These are phyloP conservation scores for Steccherinum ochraceum DNA, from an alignment of 768 basidiomycete species.

Conservation along the genomic window DNA sequence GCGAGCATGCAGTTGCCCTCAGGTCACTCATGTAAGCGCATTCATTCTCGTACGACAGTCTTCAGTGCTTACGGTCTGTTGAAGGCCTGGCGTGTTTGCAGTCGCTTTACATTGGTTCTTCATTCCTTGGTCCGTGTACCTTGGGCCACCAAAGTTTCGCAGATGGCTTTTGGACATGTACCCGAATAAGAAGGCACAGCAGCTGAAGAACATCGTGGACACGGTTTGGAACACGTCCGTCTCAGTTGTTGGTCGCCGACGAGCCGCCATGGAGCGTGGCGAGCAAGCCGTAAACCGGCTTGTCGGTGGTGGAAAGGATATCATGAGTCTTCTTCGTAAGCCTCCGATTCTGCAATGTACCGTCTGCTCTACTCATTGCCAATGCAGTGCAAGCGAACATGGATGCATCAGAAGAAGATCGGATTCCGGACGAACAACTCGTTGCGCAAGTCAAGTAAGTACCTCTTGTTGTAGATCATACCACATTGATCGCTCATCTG, in stretches of 20 bases:
- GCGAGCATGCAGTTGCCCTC: slow-evolving; percentile 19
- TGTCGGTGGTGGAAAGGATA: slow-evolving; percentile 19
- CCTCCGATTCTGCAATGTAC: not conserved
- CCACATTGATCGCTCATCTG: not conserved
- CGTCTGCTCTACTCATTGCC: too few species aligned
- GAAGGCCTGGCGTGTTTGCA: not conserved
- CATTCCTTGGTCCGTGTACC: not conserved
- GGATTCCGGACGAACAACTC: slow-evolving; percentile 18
- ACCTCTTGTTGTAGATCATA: not conserved
- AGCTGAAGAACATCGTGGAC: not conserved
- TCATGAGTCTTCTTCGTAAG: slow-evolving; percentile 19
- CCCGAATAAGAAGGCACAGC: not conserved
- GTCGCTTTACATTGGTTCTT: not conserved
- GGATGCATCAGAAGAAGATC: slow-evolving; percentile 12
- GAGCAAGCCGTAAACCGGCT: slow-evolving; percentile 10
- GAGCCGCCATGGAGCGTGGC: slow-evolving; percentile 6
- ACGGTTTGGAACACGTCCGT: not conserved
- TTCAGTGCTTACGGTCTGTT: not conserved
- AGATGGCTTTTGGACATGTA: not conserved
- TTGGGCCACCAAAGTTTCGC: not conserved
- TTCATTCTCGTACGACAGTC: not conserved
- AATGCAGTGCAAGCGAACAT: slow-evolving; percentile 15
- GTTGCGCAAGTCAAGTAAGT: slow-evolving; percentile 20
- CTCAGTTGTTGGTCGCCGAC: not conserved
- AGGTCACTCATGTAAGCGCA: slow-evolving; percentile 12